phyloP scores from a whole-genome alignment of 192 early-diverging fungal species.

The Coemansia sp. region DNA sequence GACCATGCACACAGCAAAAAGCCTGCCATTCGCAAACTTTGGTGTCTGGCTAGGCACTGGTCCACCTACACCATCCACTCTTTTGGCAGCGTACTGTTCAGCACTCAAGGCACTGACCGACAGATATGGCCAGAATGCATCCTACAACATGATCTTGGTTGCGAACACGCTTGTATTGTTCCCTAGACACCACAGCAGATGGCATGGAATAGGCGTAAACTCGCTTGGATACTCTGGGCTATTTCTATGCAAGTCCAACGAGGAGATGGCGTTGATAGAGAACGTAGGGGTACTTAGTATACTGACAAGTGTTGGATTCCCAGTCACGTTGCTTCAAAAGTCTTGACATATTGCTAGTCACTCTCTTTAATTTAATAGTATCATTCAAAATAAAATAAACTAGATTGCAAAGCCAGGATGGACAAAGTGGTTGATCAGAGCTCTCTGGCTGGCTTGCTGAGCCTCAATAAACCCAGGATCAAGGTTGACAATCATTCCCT shows the following conservation, averaged over 20 bases:
- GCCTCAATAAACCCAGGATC: slow-evolving; percentile 29
- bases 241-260: slow-evolving; percentile 58
- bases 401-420: slow-evolving; percentile 32
- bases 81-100: slow-evolving; percentile 18
- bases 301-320: slow-evolving; percentile 48
- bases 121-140: slow-evolving; percentile 20
- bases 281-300: slow-evolving; percentile 44
- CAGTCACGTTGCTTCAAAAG: background rate
- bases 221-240: slow-evolving; percentile 68
- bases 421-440: slow-evolving; percentile 38
- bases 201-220: slow-evolving; percentile 58
- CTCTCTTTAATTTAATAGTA: background rate
- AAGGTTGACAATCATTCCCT: slow-evolving; percentile 54
- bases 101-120: slow-evolving; percentile 19
- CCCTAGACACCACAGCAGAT: slow-evolving; percentile 48
- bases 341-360: too few relatives aligned
- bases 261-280: slow-evolving; percentile 49
- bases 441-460: slow-evolving; percentile 39
- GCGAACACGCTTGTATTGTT: slow-evolving; percentile 57
- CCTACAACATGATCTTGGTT: slow-evolving; percentile 65
- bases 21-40: slow-evolving; percentile 49
- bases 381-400: background rate
- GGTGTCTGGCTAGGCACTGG: slow-evolving; percentile 20
- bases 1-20: slow-evolving; percentile 11
- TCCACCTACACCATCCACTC: background rate